phyloP scores from a whole-genome alignment of 495 filamentous ascomycete genomes.

The Cercophora samala region DNA sequence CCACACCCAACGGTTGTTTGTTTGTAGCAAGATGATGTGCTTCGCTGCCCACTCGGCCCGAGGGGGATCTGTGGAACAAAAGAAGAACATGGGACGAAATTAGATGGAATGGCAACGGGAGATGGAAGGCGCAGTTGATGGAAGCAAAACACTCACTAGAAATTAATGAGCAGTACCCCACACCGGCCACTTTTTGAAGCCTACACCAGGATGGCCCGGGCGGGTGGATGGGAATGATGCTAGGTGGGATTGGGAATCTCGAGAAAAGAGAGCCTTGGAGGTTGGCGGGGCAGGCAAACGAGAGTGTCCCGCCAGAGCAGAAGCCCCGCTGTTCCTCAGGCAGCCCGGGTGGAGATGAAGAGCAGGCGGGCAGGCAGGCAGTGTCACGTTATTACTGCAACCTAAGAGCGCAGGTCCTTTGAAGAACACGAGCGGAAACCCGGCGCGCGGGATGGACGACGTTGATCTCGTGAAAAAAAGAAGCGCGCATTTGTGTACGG shows the following conservation, averaged over 20 bases:
- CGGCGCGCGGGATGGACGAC: too few species aligned
- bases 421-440: too few species aligned
- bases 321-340: not conserved
- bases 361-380: not conserved
- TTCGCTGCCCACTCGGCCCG: not conserved
- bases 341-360: not conserved
- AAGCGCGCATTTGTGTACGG: conserved; percentile 3
- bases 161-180: not conserved
- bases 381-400: not conserved
- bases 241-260: not conserved
- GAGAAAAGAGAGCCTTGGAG: not conserved
- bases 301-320: not conserved
- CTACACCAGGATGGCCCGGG: too few species aligned
- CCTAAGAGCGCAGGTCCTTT: too few species aligned
- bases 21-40: too few species aligned
- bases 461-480: not conserved
- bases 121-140: not conserved
- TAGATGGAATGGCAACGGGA: not conserved
- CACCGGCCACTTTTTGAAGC: not conserved
- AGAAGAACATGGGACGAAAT: not conserved
- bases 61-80: not conserved
- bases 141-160: not conserved
- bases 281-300: not conserved
- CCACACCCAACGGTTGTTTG: too few species aligned
- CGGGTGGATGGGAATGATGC: too few species aligned